Percentiles rank a stretch among this genome's conserved stretches.
These are phyloP conservation scores for Boletellus sp. DNA, from an alignment of 768 basidiomycete genomes.

Conservation along the genomic window DNA sequence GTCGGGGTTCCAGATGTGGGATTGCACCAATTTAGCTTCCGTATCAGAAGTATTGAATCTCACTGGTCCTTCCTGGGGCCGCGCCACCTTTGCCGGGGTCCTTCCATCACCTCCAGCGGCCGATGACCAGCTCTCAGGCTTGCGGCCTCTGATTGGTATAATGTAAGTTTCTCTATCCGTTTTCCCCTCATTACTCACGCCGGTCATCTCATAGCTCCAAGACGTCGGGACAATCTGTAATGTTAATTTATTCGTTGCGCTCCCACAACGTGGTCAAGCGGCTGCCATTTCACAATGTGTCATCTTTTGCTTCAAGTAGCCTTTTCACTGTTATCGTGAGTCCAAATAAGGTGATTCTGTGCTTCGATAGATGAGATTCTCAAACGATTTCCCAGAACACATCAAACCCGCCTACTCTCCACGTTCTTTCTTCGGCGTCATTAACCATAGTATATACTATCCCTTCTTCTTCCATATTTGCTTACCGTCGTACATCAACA, in stretches of 20 bases:
- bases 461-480: conserved; percentile 41
- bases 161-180: conserved; percentile 26
- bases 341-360: conserved; percentile 6
- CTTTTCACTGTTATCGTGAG: conserved; percentile 58
- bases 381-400: conserved; percentile 44
- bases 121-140: conserved; percentile 30
- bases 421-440: conserved; percentile 53
- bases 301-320: conserved; percentile 43
- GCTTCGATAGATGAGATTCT: not conserved
- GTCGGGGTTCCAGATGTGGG: conserved; percentile 58
- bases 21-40: conserved; percentile 49
- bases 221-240: conserved; percentile 20
- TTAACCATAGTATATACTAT: conserved; percentile 51
- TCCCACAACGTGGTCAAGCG: conserved; percentile 50
- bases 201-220: conserved; percentile 19
- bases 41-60: conserved; percentile 56
- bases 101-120: conserved; percentile 32
- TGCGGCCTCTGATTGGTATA: conserved; percentile 35
- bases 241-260: conserved; percentile 45
- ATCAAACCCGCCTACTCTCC: conserved; percentile 49
- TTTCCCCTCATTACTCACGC: conserved; percentile 1
- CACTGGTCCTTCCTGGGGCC: conserved; percentile 33
- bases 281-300: conserved; percentile 40
- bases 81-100: conserved; percentile 38
- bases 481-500: conserved; percentile 38